These are phyloP conservation scores for Rhizopus delemar DNA, from an alignment of 371 early-diverging fungal genomes.

Conservation along the genomic window DNA sequence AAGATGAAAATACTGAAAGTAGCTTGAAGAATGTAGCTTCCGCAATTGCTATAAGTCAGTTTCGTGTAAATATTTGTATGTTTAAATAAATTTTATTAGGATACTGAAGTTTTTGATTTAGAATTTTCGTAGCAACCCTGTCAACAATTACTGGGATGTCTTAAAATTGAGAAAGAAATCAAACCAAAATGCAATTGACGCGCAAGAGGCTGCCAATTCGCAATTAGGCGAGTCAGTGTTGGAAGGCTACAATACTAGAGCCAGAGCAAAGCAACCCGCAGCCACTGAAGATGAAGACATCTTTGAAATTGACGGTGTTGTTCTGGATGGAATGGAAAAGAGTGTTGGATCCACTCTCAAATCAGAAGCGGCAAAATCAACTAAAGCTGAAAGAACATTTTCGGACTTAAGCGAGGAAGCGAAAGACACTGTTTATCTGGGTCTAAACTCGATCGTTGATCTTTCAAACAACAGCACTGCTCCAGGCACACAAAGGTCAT, in stretches of 20 bases:
- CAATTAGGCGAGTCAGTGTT: not conserved
- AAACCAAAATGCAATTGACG: not conserved
- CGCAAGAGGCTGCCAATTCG: not conserved
- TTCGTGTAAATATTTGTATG: constrained; percentile 5
- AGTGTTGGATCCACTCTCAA: constrained; percentile 5
- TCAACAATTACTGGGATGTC: constrained; percentile 1
- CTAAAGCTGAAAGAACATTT: not conserved
- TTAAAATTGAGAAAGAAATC: not conserved
- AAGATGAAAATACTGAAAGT: not conserved
- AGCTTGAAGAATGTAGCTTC: not conserved
- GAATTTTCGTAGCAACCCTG: not conserved
- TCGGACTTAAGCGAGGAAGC: not conserved
- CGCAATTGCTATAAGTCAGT: constrained; percentile 3
- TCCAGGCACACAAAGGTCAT: constrained; percentile 1
- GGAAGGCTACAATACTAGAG: not conserved
- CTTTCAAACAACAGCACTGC: constrained; percentile 4
- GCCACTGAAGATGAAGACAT: not conserved
- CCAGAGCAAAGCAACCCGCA: not conserved
- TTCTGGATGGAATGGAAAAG: constrained; percentile 2
- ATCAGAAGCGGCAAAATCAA: not conserved
- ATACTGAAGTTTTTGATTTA: not conserved
- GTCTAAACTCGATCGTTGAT: constrained; percentile 3
- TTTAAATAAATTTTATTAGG: not conserved
- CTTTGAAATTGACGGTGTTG: constrained; percentile 1
- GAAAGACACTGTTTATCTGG: constrained; percentile 1